Base-by-base conservation (phyloP, 495 filamentous ascomycete genomes). In the Aspergillus ostianus region DNA sequence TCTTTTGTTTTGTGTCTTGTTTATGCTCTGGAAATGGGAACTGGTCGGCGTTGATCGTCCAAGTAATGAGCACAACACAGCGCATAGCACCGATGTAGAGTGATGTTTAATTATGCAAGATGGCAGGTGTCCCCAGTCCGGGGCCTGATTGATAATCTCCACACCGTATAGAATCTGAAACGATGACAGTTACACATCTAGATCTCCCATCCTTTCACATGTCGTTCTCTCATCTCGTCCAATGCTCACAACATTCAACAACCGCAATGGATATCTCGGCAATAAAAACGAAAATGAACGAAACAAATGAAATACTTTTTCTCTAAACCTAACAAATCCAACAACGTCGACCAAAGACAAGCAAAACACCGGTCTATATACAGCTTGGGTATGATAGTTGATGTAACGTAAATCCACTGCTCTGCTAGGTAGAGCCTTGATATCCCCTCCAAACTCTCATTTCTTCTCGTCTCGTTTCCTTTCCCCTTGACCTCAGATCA, bases 221-320 rank as follows among this genome's bases (percentile, higher is more conserved):
- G 36, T 26, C 23, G 23, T 4, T 26, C n/a, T n/a, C n/a, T 26
- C 23, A 50, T 36, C 45, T 55, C 52, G 17, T 18, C 44, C 20
- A 29, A 21, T 48, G 45, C 23, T 46, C 49, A 59, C 56, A 47
- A 32, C 49, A 47, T 15, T 29, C 27, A 58, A 56, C 27, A 62
- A 63, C 56, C 61, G 50, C 20, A 56, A 63, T 56, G 61, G 61
- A 63, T 63, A 63, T 63, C 61, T 59, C 55, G 27, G 44, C 54
- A 57, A 46, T 51, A 26, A 29, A 59, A 8, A 53, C 57, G 19
- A 54, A 29, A 8, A 29, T 15, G 23, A 29, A 55, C 0, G 23
- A 47, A 30, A 20, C 26, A 49, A 57, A 27, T 15, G 32, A 56
- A 47, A 47, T 15, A 56, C 21, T 48, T 56, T 56, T 30, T 15